Percentiles rank a stretch among this genome's conserved stretches.
Conservation (phyloP, 208 protist species). For the Histomonas meleagridis region DNA sequence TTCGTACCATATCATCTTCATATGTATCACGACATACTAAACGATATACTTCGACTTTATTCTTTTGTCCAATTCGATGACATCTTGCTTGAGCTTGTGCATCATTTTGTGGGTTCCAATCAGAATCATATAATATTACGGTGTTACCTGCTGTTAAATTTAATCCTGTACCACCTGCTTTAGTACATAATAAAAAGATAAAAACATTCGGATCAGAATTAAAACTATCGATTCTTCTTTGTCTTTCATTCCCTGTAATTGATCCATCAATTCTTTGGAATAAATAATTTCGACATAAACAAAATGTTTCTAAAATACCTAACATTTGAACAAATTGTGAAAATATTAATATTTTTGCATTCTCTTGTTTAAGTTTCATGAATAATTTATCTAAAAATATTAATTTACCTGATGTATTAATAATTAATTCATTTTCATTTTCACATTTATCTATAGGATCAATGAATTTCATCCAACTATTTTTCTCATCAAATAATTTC, state of each 20-base stretch:
- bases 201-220: constrained; percentile 47
- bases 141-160: constrained; percentile 65
- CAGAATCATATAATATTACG: constrained; percentile 66
- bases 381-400: constrained; percentile 50
- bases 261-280: constrained; percentile 44
- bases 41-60: constrained; percentile 55
- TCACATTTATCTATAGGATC: neutral
- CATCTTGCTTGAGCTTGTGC: constrained; percentile 78
- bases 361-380: constrained; percentile 47
- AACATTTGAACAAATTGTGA: constrained; percentile 70
- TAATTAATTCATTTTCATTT: neutral
- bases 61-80: constrained; percentile 81
- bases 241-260: constrained; percentile 43
- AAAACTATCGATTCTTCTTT: constrained; percentile 51
- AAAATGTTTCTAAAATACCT: constrained; percentile 53
- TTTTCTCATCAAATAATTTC: constrained; percentile 77
- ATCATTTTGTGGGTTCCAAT: constrained; percentile 94
- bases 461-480: constrained; percentile 45
- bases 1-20: constrained; percentile 73
- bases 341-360: constrained; percentile 89
- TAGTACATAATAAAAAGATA: constrained; percentile 62
- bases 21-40: constrained; percentile 59
- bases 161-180: constrained; percentile 64
- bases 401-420: constrained; percentile 38
- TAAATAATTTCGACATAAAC: neutral